Base-by-base conservation (phyloP, 805 yeast genomes). In the Blastobotrys peoriensis region DNA sequence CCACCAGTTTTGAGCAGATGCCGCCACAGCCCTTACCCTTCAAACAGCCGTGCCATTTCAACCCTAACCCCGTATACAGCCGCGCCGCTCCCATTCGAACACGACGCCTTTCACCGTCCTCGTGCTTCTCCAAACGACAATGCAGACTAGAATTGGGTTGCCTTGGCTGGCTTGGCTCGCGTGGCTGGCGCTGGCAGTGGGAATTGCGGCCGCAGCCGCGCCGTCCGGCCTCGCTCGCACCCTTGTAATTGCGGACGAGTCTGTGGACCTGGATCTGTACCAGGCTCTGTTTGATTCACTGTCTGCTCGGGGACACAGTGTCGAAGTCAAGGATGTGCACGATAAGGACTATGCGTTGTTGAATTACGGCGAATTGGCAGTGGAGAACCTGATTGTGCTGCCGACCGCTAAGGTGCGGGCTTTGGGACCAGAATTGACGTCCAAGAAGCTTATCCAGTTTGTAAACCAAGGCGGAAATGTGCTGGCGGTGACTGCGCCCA, bases 381-480 rank as follows among this genome's bases (percentile, higher is more conserved):
- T 70, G 54, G 79, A 79, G 51, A 78, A 80, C 54, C 50, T 83
- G 43, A 58, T 85, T 21, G 46, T 84, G 16, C 69, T 81, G 39
- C 88, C 91, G 13, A 65, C 76, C 4, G 72, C 76, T 49, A 66
- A 51, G 33, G 55, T 74, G 36, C 78, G 73, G 45, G 55, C 64
- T 13, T 55, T 65, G 13, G 70, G 71, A 5, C 56, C 62, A 15
- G 48, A 55, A 33, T 60, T 83, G 23, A 61, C 71, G 13, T 69
- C 75, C 9, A 61, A 66, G n/a, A 62, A 66, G 5, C 63, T 93
- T 48, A 60, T 86, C 36, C 69, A 77, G 33, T 86, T 80, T 56
- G 69, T 80, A 51, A 63, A 74, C 52, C 71, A 68, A 10, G 86
- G 91, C 38, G 96, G 96, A 49, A 84, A 88, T 60, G 61, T 93